Conservation (phyloP, 2,329 filamentous ascomycete species). For the Pseudopithomyces chartarum region DNA sequence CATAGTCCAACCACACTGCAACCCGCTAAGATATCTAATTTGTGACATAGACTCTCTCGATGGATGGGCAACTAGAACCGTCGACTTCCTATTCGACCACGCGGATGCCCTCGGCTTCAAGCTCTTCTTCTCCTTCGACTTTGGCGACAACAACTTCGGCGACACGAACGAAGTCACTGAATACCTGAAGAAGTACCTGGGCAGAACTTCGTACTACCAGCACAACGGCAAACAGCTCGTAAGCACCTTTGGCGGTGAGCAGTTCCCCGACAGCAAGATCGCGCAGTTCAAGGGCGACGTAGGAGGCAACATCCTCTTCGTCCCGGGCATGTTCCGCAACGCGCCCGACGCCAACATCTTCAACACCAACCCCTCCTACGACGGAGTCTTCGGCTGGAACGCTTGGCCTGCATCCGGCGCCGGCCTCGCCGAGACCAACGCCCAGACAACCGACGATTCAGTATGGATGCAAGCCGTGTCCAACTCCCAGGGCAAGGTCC, state of each 20-base stretch:
- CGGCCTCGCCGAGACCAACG: conserved; percentile 25
- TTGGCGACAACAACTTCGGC: conserved; percentile 25
- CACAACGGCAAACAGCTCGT: conserved; percentile 36
- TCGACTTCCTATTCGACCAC: conserved; percentile 37
- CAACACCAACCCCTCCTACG: conserved; percentile 27
- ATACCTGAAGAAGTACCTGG: conserved; percentile 31
- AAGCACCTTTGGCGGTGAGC: conserved; percentile 39
- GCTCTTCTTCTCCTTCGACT: conserved; percentile 47
- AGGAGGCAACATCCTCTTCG: conserved; percentile 31
- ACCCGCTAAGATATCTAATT: neutral
- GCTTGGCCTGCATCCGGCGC: conserved; percentile 31
- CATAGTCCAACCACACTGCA: neutral
- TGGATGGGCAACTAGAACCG: conserved; percentile 33
- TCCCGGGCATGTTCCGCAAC: conserved; percentile 37
- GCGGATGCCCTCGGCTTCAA: conserved; percentile 36
- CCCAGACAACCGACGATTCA: conserved; percentile 33
- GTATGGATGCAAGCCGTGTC: conserved; percentile 22
- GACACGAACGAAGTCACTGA: conserved; percentile 32
- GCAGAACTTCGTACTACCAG: conserved; percentile 31
- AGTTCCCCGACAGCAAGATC: conserved; percentile 22
- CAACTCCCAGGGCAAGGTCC: conserved; percentile 36
- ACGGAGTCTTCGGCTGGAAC: conserved; percentile 48
- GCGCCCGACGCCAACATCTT: conserved; percentile 28
- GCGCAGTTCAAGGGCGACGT: conserved; percentile 32
- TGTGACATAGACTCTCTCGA: conserved; percentile 14